Evolutionary conservation across 306 rosid genomes (phyloP).

Genomic region (Purshia tridentata): DNA sequence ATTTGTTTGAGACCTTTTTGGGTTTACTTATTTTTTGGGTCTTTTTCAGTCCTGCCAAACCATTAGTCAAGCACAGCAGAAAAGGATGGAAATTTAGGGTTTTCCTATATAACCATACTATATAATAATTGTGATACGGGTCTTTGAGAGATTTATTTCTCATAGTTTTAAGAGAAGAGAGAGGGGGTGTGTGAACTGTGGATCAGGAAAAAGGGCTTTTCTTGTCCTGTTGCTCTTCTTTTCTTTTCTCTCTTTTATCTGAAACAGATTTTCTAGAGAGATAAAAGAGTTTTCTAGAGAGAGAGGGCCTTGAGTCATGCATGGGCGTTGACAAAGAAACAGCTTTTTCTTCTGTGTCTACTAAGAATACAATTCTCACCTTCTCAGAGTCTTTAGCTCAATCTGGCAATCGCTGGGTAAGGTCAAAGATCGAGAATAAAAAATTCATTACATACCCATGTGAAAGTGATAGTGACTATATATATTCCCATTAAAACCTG

Average conservation of each 20-base stretch:
- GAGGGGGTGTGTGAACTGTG: constrained; percentile 38
- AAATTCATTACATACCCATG: constrained; percentile 21
- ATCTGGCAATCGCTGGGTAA: constrained; percentile 24
- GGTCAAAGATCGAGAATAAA: constrained; percentile 40
- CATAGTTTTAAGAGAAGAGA: neutral
- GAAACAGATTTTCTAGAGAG: constrained; percentile 35
- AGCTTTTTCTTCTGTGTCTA: constrained; percentile 34
- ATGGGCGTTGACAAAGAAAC: constrained; percentile 61
- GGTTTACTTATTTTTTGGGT: constrained; percentile 30
- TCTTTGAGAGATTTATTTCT: neutral
- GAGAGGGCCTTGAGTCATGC: constrained; percentile 37
- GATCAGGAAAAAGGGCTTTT: constrained; percentile 30
- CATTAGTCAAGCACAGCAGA: constrained; percentile 26
- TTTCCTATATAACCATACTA: constrained; percentile 12
- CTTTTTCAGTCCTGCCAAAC: constrained; percentile 45
- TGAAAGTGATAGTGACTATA: constrained; percentile 36
- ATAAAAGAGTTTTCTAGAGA: constrained; percentile 26
- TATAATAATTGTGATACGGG: neutral
- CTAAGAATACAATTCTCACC: constrained; percentile 33
- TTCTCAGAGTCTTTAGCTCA: constrained; percentile 34
- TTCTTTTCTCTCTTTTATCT: constrained; percentile 28
- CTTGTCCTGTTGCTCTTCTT: constrained; percentile 48
- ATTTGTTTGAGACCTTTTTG: constrained; percentile 11
- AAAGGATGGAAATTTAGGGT: constrained; percentile 35
- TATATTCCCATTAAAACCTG: neutral